phyloP scores from a whole-genome alignment of 2,329 filamentous ascomycete genomes.

The Neofusicoccum cordaticola region DNA sequence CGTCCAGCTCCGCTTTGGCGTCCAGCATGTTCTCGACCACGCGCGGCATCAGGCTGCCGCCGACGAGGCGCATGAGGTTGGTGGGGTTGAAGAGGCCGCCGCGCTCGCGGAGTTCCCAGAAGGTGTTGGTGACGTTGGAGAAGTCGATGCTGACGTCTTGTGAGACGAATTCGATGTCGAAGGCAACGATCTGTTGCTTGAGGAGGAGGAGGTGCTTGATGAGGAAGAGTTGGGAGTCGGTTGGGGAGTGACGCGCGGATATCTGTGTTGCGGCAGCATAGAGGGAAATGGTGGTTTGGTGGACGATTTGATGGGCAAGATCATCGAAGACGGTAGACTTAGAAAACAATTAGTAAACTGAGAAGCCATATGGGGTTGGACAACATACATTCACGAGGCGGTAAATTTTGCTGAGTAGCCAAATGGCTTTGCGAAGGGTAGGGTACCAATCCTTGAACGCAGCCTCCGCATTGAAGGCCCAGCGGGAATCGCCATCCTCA shows the following conservation, averaged over 20 bases:
- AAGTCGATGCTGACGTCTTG: conserved; percentile 63
- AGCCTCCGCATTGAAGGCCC: conserved; percentile 56
- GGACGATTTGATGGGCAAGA: conserved; percentile 76
- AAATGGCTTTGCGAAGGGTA: conserved; percentile 64
- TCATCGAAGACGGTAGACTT: conserved; percentile 68
- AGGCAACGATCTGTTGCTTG: conserved; percentile 92
- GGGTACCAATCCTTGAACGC: conserved; percentile 63
- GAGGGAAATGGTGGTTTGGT: conserved; percentile 82
- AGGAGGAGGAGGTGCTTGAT: conserved; percentile 92
- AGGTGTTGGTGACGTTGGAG: conserved; percentile 62
- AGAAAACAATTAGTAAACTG: conserved; percentile 19
- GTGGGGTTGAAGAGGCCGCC: conserved; percentile 65
- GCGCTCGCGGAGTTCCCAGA: conserved; percentile 64
- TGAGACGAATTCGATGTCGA: conserved; percentile 80
- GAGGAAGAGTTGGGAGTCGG: conserved; percentile 85
- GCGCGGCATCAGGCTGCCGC: conserved; percentile 58
- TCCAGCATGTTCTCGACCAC: conserved; percentile 71
- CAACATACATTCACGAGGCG: conserved; percentile 61
- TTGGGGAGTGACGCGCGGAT: conserved; percentile 59
- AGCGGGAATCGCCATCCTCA: conserved; percentile 46
- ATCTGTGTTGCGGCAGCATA: conserved; percentile 72
- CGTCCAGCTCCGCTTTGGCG: conserved; percentile 66
- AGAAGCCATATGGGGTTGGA: conserved; percentile 15
- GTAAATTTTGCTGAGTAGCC: conserved; percentile 67
- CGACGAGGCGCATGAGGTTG: conserved; percentile 59